A percentile compares a stretch with the other conserved stretches of the same genome.
Evolutionary conservation across 2,329 filamentous ascomycete genomes (phyloP).

Genomic region (Penicillium sp.): DNA sequence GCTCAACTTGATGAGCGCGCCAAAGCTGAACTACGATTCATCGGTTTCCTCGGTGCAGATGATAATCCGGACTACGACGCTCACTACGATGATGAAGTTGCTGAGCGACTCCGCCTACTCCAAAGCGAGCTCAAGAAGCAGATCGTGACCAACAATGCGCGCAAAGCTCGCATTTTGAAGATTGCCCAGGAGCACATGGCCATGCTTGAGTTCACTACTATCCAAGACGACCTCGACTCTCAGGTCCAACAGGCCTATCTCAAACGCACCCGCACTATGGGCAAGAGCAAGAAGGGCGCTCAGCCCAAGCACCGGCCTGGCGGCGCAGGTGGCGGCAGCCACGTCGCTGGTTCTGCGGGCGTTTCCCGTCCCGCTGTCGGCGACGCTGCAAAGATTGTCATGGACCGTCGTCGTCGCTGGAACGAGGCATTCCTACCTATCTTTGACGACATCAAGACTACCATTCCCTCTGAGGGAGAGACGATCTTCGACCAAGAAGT

Average conservation of each 20-base stretch:
- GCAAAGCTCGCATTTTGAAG: constrained; percentile 81
- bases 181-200: constrained; percentile 91
- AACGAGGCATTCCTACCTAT: constrained; percentile 86
- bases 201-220: constrained; percentile 93
- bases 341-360: constrained; percentile 43
- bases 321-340: constrained; percentile 69
- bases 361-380: constrained; percentile 66
- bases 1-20: constrained; percentile 83
- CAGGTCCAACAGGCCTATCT: constrained; percentile 94
- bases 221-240: constrained; percentile 90
- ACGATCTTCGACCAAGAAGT: constrained; percentile 70
- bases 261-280: constrained; percentile 90
- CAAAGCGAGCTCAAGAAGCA: constrained; percentile 80
- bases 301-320: constrained; percentile 60
- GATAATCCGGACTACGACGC: constrained; percentile 75
- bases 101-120: constrained; percentile 79
- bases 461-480: constrained; percentile 66
- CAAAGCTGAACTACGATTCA: constrained; percentile 84
- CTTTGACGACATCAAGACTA: constrained; percentile 77
- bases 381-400: constrained; percentile 83
- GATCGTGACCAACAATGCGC: constrained; percentile 82
- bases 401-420: constrained; percentile 89
- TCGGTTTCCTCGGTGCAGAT: constrained; percentile 76
- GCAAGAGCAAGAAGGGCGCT: constrained; percentile 84
- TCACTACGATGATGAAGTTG: constrained; percentile 91